These are phyloP conservation scores for Apiotrichum mycotoxinovorans DNA, from an alignment of 1,284 basidiomycete species.

Conservation along the genomic window DNA sequence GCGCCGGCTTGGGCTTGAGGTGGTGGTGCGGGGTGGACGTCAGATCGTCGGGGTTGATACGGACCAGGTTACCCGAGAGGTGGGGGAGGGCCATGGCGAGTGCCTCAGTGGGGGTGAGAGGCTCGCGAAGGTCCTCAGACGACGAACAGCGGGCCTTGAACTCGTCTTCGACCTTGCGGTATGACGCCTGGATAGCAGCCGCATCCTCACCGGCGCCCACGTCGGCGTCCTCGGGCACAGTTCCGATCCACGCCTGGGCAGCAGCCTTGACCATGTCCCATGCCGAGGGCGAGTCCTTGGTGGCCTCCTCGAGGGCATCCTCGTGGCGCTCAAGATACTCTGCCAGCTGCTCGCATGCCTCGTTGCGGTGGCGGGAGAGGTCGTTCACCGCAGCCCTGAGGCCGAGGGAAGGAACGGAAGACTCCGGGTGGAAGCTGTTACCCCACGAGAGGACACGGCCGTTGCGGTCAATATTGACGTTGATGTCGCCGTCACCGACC, in stretches of 20 bases:
- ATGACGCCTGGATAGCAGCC: constrained; percentile 21
- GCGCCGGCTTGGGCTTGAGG: constrained; percentile 41
- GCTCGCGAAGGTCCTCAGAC: constrained; percentile 10
- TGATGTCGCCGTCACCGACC: constrained; percentile 82
- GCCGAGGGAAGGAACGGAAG: neutral
- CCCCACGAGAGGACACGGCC: constrained; percentile 75
- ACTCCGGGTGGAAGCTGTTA: constrained; percentile 49
- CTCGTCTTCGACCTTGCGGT: constrained; percentile 35
- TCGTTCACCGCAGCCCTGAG: neutral
- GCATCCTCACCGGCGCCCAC: constrained; percentile 20
- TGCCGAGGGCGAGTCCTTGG: constrained; percentile 64
- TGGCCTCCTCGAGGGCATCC: constrained; percentile 23
- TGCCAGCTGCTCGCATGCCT: constrained; percentile 3
- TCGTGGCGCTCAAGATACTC: constrained; percentile 10
- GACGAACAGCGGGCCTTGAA: constrained; percentile 18
- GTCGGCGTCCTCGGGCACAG: constrained; percentile 13
- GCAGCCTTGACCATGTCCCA: constrained; percentile 44
- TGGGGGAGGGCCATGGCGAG: constrained; percentile 42
- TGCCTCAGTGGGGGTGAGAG: constrained; percentile 37
- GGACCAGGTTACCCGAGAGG: constrained; percentile 25
- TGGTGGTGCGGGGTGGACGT: constrained; percentile 32
- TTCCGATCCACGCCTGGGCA: constrained; percentile 33
- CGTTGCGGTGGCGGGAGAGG: neutral
- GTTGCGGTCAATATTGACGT: constrained; percentile 72
- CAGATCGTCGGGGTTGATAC: constrained; percentile 24